Percentiles rank a stretch among this genome's conserved stretches.
phyloP scores from a whole-genome alignment of 176 grass and related monocot species.

The Phoenix roebelenii region DNA sequence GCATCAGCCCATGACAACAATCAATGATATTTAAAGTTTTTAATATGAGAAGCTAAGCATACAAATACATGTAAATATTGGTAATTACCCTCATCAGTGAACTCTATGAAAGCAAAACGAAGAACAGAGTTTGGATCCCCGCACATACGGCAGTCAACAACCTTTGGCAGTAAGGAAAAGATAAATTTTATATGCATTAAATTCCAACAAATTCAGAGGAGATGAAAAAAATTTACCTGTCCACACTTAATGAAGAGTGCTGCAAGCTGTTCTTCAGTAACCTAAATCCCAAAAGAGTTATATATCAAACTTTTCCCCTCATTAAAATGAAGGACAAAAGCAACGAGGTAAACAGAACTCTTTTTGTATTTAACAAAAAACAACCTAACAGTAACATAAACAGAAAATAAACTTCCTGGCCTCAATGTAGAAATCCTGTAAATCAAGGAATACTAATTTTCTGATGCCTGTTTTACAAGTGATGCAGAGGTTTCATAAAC shows the following conservation, averaged over 20 bases:
- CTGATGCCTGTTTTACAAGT: too few relatives aligned
- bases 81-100: slow-evolving; percentile 91
- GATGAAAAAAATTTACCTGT: slow-evolving; percentile 36
- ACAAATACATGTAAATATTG: background rate
- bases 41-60: slow-evolving; percentile 2
- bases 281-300: slow-evolving; percentile 29
- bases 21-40: background rate
- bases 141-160: slow-evolving; percentile 98
- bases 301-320: background rate
- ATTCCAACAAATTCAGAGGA: background rate
- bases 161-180: slow-evolving; percentile 34
- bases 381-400: too few relatives aligned
- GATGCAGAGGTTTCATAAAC: too few relatives aligned
- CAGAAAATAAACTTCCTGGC: too few relatives aligned
- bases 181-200: slow-evolving; percentile 4
- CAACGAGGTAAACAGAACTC: too few relatives aligned
- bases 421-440: too few relatives aligned
- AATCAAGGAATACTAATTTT: too few relatives aligned
- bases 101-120: slow-evolving; percentile 99
- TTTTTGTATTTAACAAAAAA: too few relatives aligned
- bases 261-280: slow-evolving; percentile 95
- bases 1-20: slow-evolving; percentile 10
- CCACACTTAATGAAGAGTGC: slow-evolving; percentile 90
- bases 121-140: slow-evolving; percentile 98
- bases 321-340: too few relatives aligned